Evolutionary conservation across 768 basidiomycete genomes (phyloP), one percentile per base, ranked within the genome.

Genomic region (Kwoniella sp.): DNA sequence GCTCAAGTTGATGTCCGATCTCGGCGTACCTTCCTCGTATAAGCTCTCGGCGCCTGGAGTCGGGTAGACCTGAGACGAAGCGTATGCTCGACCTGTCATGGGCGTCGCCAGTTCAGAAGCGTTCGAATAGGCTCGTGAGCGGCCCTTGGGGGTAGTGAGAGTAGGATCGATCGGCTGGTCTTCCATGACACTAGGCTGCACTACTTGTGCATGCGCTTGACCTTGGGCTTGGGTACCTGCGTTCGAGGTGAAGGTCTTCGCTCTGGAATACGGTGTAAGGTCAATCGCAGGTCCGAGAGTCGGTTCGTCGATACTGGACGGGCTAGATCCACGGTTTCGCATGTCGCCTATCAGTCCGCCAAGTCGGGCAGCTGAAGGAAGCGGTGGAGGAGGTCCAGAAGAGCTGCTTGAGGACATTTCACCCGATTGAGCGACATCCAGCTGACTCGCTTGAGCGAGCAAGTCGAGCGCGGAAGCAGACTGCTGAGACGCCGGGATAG

Each of bases 401-500:
- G 59, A 54, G 22, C 56, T 58, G 5, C 31, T 9, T 8, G 57
- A 62, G 4, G 38, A 59, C 23, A 51, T 54, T 13, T 54, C 51
- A 50, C 59, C 63, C 1, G 59, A 45, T 56, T 74, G 71, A 3
- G 66, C 63, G 13, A 64, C 65, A 47, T 73, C 75, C 22, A 77
- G 61, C 48, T 71, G 69, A 61, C 67, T 69, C 12, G 76, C 76
- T 55, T 73, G 72, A 4, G 70, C 69, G 11, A 78, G 66, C 2
- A 78, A 30, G 31, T 78, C 76, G 13, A 78, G 54, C 31, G 70
- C 67, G 1, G 63, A 68, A 20, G 54, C 65, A 15, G 66, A 67
- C 29, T 61, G 54, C 52, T 65, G 63, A 25, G 50, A 53, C n/a
- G 31, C 38, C 8, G 58, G 58, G 31, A 60, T 37, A 28, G 50